These are phyloP conservation scores for Psidium friedrichsthalianum DNA, from an alignment of 345 rosid species.

Conservation along the genomic window DNA sequence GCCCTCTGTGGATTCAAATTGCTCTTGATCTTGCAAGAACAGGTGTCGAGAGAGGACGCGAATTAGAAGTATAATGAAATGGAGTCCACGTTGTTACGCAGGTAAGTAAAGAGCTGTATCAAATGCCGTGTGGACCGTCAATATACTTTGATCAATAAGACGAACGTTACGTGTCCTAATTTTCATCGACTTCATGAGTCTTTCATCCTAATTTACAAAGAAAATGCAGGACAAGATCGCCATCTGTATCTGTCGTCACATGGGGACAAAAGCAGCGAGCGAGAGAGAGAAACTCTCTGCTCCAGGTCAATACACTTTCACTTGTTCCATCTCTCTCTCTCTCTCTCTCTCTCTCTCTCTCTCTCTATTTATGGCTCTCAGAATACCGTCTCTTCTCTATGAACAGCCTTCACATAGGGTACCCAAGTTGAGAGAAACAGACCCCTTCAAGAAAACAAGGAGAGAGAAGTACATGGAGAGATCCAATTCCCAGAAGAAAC, in stretches of 20 bases:
- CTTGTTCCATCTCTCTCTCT: too few species aligned
- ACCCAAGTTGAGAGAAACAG: neutral
- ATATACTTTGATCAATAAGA: neutral
- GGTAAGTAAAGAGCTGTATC: neutral
- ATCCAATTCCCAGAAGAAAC: neutral
- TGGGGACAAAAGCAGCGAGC: neutral
- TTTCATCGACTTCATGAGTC: neutral
- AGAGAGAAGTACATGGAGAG: neutral
- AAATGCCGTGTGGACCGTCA: neutral
- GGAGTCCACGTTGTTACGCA: accelerated
- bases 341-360: too few species aligned
- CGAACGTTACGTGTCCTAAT: neutral
- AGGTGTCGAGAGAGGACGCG: neutral
- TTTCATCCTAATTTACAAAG: neutral
- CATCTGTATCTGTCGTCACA: neutral
- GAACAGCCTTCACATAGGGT: neutral
- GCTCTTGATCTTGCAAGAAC: neutral
- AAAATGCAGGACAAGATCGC: neutral
- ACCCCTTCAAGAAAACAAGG: neutral
- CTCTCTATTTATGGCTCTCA: neutral
- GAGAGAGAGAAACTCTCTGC: neutral
- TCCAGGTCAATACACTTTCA: too few species aligned
- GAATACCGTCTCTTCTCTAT: neutral
- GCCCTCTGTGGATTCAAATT: neutral
- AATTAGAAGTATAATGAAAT: neutral